Percentiles rank a stretch among this genome's conserved stretches.
These are phyloP conservation scores for Sporothrix brasiliensis DNA, from an alignment of 2,329 filamentous ascomycete species.

Conservation along the genomic window DNA sequence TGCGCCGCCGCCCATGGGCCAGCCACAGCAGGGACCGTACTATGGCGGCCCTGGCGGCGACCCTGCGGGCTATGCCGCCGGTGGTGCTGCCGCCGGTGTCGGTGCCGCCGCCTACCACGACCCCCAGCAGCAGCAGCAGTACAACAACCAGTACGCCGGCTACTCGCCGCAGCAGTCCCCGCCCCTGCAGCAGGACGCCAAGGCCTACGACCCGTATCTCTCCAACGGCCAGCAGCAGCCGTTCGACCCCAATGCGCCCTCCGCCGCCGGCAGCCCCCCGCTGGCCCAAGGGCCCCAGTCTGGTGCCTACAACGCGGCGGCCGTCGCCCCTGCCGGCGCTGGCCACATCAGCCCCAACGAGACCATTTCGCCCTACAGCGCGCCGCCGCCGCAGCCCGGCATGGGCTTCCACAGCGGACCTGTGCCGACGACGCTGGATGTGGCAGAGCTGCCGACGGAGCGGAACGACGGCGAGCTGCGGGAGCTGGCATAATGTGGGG, in stretches of 20 bases:
- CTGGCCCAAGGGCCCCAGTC: conserved; percentile 22
- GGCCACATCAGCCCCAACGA: conserved; percentile 32
- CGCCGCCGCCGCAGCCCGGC: conserved; percentile 29
- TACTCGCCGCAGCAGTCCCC: background rate
- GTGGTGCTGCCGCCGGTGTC: conserved; percentile 9
- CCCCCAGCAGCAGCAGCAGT: conserved; percentile 12
- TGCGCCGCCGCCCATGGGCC: conserved; percentile 26
- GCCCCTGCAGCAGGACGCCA: conserved; percentile 16
- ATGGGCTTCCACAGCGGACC: conserved; percentile 37
- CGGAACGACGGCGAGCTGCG: conserved; percentile 42
- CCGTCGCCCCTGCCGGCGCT: conserved; percentile 9
- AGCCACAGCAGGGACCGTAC: conserved; percentile 31
- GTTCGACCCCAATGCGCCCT: conserved; percentile 24
- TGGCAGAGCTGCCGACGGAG: conserved; percentile 41
- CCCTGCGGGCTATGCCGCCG: background rate
- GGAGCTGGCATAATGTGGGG: conserved; percentile 40
- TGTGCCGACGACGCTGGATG: conserved; percentile 34
- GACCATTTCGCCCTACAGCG: conserved; percentile 9
- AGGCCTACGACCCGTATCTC: conserved; percentile 27
- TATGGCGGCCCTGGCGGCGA: conserved; percentile 29
- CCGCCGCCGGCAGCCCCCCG: conserved; percentile 18
- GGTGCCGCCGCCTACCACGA: conserved; percentile 25
- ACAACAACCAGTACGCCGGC: conserved; percentile 19
- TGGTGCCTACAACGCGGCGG: background rate
- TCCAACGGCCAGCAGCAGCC: conserved; percentile 19